Base-by-base conservation (phyloP, 2,329 filamentous ascomycete genomes). In the Calonectria fujianensis region DNA sequence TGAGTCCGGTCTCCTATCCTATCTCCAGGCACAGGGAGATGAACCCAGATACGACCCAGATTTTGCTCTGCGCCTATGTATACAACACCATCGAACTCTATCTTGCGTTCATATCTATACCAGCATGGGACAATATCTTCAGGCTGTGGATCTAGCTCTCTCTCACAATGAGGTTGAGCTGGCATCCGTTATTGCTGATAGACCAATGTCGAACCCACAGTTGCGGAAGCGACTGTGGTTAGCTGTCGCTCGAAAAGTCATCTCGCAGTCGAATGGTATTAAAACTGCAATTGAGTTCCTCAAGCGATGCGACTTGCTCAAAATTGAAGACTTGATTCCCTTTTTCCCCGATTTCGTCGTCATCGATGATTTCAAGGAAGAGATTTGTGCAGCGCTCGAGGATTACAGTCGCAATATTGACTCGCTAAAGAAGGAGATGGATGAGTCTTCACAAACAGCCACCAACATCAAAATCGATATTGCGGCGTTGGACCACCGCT, bases 311-410 rank as follows among this genome's bases (percentile, higher is more conserved):
- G 96, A 98, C 75, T 89, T 98, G 16, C 91, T 99, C 64, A 94
- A 94, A 76, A 99, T 99, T 77, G 97, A 99, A 86, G 97, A 99
- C 82, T 87, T 99, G 37, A 98, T 99, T 51, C 97, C 97, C 0
- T 98, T 99, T 88, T 99, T 99, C 86, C 97, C 97, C 0, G 97
- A 99, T 84, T 99, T 99, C 83, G 96, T 98, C 31, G 94, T 98
- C 67, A 98, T 99, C 76, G 97, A 99, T 83, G 97, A 98, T 84
- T 99, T 99, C 90, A 98, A 98, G 83, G 96, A 98, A 77, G 97
- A 99, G 84, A 98, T 99, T 48, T 99, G 97, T 86, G 89, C 92
- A 0, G 97, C 97, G 1, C 90, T 99, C 1, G 97, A 99, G 85
- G 95, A 97, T 77, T 99, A 99, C 86, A 94, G 93, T 61, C 94